phyloP scores from a whole-genome alignment of 2,329 filamentous ascomycete genomes.

The Calonectria hawksworthii region DNA sequence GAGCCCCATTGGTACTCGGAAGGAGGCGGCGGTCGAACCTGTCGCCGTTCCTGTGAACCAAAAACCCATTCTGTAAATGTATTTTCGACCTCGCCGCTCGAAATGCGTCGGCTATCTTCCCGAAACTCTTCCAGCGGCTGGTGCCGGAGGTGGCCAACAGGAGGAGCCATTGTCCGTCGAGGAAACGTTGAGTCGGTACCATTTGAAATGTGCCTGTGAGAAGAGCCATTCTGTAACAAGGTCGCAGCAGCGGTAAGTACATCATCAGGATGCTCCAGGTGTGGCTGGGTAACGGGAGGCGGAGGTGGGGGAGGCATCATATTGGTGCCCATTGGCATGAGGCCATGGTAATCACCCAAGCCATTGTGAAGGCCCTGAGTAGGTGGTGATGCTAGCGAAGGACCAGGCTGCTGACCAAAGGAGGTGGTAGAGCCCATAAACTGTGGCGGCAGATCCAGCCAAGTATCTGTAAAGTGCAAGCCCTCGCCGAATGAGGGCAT shows the following conservation, averaged over 20 bases:
- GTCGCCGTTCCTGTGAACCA: conserved; percentile 46
- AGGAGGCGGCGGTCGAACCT: conserved; percentile 53
- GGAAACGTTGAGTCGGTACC: conserved; percentile 42
- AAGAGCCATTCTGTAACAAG: conserved; percentile 60
- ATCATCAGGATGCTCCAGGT: conserved; percentile 60
- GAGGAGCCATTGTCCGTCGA: conserved; percentile 49
- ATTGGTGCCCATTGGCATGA: conserved; percentile 44
- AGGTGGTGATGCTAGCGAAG: conserved; percentile 43
- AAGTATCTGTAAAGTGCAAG: conserved; percentile 64
- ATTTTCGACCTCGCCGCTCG: conserved; percentile 48
- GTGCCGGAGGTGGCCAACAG: conserved; percentile 58
- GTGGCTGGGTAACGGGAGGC: conserved; percentile 44
- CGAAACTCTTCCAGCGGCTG: conserved; percentile 59
- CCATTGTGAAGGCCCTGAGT: conserved; percentile 37
- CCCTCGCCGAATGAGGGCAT: conserved; percentile 65
- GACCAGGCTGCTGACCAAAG: conserved; percentile 66
- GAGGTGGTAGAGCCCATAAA: conserved; percentile 77
- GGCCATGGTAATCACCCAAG: conserved; percentile 38
- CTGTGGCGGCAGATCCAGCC: conserved; percentile 72
- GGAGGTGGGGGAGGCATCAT: conserved; percentile 54
- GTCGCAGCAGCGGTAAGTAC: conserved; percentile 70
- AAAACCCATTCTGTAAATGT: conserved; percentile 60
- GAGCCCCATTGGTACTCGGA: conserved; percentile 76
- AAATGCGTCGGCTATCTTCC: conserved; percentile 54
- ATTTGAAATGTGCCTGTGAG: conserved; percentile 40